These are phyloP conservation scores for Coemansia sp. DNA, from an alignment of 192 early-diverging fungal genomes.

Conservation along the genomic window DNA sequence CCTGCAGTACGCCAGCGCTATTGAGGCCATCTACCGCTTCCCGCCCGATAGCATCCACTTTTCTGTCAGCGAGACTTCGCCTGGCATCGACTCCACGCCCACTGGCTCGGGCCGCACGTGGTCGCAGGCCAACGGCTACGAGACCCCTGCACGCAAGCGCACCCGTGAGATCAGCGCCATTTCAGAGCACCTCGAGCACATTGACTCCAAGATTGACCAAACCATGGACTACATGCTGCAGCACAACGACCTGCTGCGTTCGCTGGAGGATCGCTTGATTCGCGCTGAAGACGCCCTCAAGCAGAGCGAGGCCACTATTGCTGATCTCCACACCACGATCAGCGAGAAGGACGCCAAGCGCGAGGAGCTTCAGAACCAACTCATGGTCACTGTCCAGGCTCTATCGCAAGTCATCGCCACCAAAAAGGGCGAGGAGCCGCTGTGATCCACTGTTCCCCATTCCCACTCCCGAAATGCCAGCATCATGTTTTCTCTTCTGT, in stretches of 20 bases:
- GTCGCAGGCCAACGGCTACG: slow-evolving; percentile 55
- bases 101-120: slow-evolving; percentile 36
- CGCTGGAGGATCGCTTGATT: slow-evolving; percentile 43
- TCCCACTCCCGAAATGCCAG: neutral
- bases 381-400: slow-evolving; percentile 53
- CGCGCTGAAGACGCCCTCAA: slow-evolving; percentile 51
- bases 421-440: slow-evolving; percentile 46
- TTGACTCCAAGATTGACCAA: slow-evolving; percentile 53
- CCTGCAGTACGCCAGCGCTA: slow-evolving; percentile 47
- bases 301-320: slow-evolving; percentile 43
- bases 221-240: slow-evolving; percentile 43
- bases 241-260: slow-evolving; percentile 45
- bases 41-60: slow-evolving; percentile 46
- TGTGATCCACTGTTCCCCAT: neutral
- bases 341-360: slow-evolving; percentile 53
- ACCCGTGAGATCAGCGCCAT: slow-evolving; percentile 39
- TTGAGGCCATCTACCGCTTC: slow-evolving; percentile 55
- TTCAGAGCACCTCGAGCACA: slow-evolving; percentile 43
- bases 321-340: slow-evolving; percentile 40
- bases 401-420: slow-evolving; percentile 49
- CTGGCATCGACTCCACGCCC: slow-evolving; percentile 26
- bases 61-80: slow-evolving; percentile 35
- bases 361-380: slow-evolving; percentile 54
- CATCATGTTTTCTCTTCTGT: slow-evolving; percentile 1
- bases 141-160: slow-evolving; percentile 55